Base-by-base conservation (phyloP, 1,139 yeast genomes). In the Meyerozyma athensensis region DNA sequence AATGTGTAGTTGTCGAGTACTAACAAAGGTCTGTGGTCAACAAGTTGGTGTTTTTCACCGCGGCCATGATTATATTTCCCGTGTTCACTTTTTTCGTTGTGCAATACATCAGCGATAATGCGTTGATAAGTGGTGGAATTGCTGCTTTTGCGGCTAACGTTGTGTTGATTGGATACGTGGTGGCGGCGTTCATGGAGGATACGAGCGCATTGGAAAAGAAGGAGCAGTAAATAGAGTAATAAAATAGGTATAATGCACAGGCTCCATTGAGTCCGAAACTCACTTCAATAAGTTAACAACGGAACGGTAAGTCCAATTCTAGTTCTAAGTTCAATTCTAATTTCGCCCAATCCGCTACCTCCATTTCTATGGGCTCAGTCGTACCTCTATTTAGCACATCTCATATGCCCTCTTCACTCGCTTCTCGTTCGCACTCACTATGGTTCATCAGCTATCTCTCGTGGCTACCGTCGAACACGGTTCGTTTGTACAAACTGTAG, bases 121-220 rank as follows among this genome's bases (percentile, higher is more conserved):
- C 95, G 4, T 63, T 89, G 12, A 65, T 82, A 34, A 84, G 95
- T 39, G 98, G 98, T 24, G 96, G 96, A 4, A 56, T 81, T 13
- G 96, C 97, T 22, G 97, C 97, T 0, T 66, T 81, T 14, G 79
- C 80, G 36, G 97, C 97, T 33, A 92, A 92, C 56, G 63, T 86
- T 10, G 97, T 92, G 26, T 72, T 92, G 48, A 77, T 90, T 39
- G 92, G 90, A 2, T 92, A 86, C 55, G 84, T 92, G 17, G 70
- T 87, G 13, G 90, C 79, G 37, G 97, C 98, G 0, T 89, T 90
- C 58, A 74, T 74, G 19, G 98, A 92, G 57, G 89, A 86, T 40
- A 64, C 80, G n/a, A 55, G 63, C 9, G 59, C 59, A 23, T 52
- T 58, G 12, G 57, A 53, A 6, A 63, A 55, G 33, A 59, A 55